Base-by-base conservation (phyloP, 2,329 filamentous ascomycete species). In the Arthrobotrys conoides region DNA sequence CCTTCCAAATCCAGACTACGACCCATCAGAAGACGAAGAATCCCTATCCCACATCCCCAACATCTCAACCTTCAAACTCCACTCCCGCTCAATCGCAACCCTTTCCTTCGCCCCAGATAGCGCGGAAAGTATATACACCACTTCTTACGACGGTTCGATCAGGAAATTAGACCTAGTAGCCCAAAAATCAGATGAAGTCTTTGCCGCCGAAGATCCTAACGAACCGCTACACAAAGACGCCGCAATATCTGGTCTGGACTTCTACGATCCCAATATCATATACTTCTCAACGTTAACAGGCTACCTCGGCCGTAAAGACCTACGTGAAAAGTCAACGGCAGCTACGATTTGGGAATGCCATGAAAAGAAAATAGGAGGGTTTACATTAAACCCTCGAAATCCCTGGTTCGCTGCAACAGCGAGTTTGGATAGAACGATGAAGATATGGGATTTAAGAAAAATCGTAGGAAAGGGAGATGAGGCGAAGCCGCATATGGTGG, bases 331-430 rank as follows among this genome's bases (percentile, higher is more conserved):
- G 0, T 84, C 87, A 0, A 85, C 85, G 5, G 87, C 89, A 1
- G 87, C 88, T 0, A 89, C 93, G 16, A 86, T 92, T 0, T 96
- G 93, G 88, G 87, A 89, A 8, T 86, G 98, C 0, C 92, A 91
- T 0, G 94, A 96, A 67, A 94, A 97, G 84, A 99, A 99, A 83
- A 97, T 99, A 68, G 96, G 96, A 18, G 96, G 96, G 0, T 98
- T 98, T 84, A 92, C 91, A 0, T 85, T 97, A 1, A 91, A 96
- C 82, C 95, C 96, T 0, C 84, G 91, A 0, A 88, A 93, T 1
- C 91, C 94, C 0, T 92, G 98, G 82, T 89, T 97, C 3, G 85
- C 97, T 0, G 93, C 94, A 0, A 98, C 96, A 0, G 96, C 94
- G 30, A 80, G 93, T 0, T 87, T 99, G 0, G 96, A 99, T 83